Percentiles rank a stretch among this genome's conserved stretches.
These are phyloP conservation scores for Aspergillus flavus DNA, from an alignment of 2,329 filamentous ascomycete genomes.

Conservation along the genomic window DNA sequence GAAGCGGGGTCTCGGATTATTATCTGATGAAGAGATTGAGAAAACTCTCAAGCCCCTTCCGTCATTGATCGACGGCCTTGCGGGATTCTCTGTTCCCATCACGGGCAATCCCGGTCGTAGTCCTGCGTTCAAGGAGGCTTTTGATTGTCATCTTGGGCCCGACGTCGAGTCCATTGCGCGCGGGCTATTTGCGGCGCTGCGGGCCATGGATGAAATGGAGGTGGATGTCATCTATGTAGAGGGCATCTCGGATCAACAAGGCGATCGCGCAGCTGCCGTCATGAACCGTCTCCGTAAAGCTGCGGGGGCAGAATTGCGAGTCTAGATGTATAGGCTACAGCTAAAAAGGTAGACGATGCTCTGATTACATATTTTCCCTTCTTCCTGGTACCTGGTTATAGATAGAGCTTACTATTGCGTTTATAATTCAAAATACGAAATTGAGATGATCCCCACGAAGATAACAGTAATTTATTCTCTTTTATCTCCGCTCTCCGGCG, in stretches of 20 bases:
- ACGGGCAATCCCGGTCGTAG: conserved; percentile 23
- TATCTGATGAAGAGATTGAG: conserved; percentile 25
- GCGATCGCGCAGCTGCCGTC: conserved; percentile 81
- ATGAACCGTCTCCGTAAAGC: conserved; percentile 84
- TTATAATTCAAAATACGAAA: conserved; percentile 10
- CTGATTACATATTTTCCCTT: conserved; percentile 1
- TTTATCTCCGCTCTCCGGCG: neutral
- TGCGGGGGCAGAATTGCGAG: conserved; percentile 59
- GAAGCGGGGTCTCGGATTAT: conserved; percentile 33
- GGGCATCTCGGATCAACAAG: conserved; percentile 70
- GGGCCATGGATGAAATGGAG: conserved; percentile 77
- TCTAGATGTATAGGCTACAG: conserved; percentile 35
- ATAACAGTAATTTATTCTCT: neutral
- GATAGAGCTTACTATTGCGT: conserved; percentile 1
- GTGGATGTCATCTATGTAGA: conserved; percentile 89
- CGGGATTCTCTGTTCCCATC: conserved; percentile 31
- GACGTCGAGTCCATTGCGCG: conserved; percentile 76
- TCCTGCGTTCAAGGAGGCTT: conserved; percentile 41
- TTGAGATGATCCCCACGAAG: neutral
- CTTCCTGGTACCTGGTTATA: neutral
- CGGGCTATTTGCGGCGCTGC: conserved; percentile 81
- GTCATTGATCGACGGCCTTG: conserved; percentile 28
- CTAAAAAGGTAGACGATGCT: conserved; percentile 11
- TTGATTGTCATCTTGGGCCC: conserved; percentile 74
- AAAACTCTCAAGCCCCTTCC: conserved; percentile 25